A percentile compares a stretch with the other conserved stretches of the same genome.
Evolutionary conservation across 768 basidiomycete species (phyloP).

Genomic region (Russula virescens): DNA sequence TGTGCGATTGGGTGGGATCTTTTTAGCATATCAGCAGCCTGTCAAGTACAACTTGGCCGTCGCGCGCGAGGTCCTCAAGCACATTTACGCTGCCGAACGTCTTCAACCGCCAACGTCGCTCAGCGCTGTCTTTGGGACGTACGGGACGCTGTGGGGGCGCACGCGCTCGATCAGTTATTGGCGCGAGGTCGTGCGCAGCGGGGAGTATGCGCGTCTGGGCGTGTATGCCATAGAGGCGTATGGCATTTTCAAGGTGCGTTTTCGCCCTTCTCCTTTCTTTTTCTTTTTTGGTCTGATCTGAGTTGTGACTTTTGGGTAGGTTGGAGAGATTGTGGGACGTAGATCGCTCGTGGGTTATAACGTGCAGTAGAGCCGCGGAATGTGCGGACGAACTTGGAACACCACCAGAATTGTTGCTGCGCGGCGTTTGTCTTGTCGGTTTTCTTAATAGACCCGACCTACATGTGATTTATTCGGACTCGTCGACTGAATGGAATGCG

Average conservation of each 20-base stretch:
- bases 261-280: not conserved
- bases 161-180: conserved; percentile 54
- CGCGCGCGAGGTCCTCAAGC: conserved; percentile 59
- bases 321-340: conserved; percentile 85
- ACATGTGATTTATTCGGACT: no score
- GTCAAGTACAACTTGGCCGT: conserved; percentile 76
- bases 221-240: conserved; percentile 79
- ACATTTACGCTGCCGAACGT: conserved; percentile 48
- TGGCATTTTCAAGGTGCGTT: conserved; percentile 75
- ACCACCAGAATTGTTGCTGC: no score
- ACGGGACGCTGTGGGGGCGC: conserved; percentile 58
- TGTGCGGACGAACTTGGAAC: no score
- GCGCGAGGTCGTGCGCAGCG: conserved; percentile 47
- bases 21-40: conserved; percentile 32
- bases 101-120: conserved; percentile 34
- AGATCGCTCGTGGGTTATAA: conserved; percentile 78
- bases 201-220: no score
- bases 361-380: conserved; percentile 32
- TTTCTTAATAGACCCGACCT: no score
- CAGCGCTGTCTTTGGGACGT: conserved; percentile 49
- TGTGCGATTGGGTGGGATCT: no score
- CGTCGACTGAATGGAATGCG: no score
- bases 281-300: not conserved
- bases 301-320: conserved; percentile 35
- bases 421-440: no score